Evolutionary conservation across 768 basidiomycete genomes (phyloP), one percentile per base, ranked within the genome.

Genomic region (Hebeloma cylindrosporum): DNA sequence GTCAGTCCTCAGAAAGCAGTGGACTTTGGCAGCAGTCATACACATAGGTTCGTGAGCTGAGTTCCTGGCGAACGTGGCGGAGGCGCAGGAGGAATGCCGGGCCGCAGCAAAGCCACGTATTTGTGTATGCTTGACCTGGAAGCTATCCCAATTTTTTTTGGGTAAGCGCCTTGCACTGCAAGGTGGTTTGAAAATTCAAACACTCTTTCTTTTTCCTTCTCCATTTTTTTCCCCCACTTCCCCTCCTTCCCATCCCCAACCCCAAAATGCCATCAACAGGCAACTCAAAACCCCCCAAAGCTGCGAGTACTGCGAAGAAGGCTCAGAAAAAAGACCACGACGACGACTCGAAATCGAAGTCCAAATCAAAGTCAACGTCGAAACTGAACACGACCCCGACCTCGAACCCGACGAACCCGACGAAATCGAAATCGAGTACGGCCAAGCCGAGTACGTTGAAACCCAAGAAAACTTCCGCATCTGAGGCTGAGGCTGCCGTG

Each of bases 131-230:
- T 56, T 45, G 46, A 31, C 25, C 17, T 41, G 8, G 20, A 52
- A 45, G 52, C 25, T 39, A 27, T 35, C 45, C 39, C 41, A 52
- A 47, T 41, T 48, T 52, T 50, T 52, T n/a, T n/a, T n/a, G n/a
- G 40, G 35, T 20, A 21, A 11, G 25, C 14, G 33, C 30, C 34
- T 33, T 43, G 26, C 20, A 27, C 45, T 20, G 29, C 40, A 39
- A 25, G 10, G n/a, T 37, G 23, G 27, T n/a, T 37, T 23, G 33
- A 28, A 25, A 28, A 7, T 46, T 39, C 39, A 21, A 36, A 40
- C 38, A 21, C 17, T 27, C 5, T 31, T 18, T 13, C 28, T 16
- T 16, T 20, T 18, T 23, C 14, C 6, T 37, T 35, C 30, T 21
- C 25, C 35, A 20, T 22, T 21, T 9, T n/a, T 33, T 8, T 38